Base-by-base conservation (phyloP, 306 rosid genomes). In the Ormosia emarginata region DNA sequence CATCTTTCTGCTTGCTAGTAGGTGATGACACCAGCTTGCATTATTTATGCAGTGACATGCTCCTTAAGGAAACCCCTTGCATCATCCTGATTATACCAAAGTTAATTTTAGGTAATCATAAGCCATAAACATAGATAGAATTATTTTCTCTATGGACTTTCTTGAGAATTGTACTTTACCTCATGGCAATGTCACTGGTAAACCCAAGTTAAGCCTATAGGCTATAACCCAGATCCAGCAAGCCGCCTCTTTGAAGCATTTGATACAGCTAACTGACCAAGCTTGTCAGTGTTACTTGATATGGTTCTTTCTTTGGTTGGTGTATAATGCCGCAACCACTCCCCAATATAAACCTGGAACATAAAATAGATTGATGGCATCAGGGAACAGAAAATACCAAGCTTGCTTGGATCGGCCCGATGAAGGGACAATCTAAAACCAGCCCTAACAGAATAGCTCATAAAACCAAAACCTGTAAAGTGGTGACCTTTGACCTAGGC, bases 181-280 rank as follows among this genome's bases (percentile, higher is more conserved):
- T 65, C 63, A 39, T 52, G 14, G 63, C 61, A 75, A 77, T 30
- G 33, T 74, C 46, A 30, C 40, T 15, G 7, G 67, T 13, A 44
- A 29, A 34, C 17, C 17, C 57, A 37, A 37, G 24, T n/a, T 14
- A 30, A 34, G 11, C 29, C 33, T 30, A n/a, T 37, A 77, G 79
- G 43, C 64, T 90, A 94, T 62, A 85, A 41, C 34, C 88, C 91
- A 5, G 96, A 85, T 69, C 98, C 98, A 52, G 94, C 82, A 55
- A 92, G 87, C 4, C 97, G 87, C 77, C 98, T 90, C 82, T 83
- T 87, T 0, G 98, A 88, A 71, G 97, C 96, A 71, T 94, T 94
- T 6, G 98, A 94, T 80, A 92, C 72, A 7, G 96, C 82, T 81
- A 94, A 92, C 80, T 84, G 93, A 58, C 90, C 89, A 13, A 92